Evolutionary conservation across 2,329 filamentous ascomycete genomes (phyloP).

Genomic region (Waltergamsia citrina): DNA sequence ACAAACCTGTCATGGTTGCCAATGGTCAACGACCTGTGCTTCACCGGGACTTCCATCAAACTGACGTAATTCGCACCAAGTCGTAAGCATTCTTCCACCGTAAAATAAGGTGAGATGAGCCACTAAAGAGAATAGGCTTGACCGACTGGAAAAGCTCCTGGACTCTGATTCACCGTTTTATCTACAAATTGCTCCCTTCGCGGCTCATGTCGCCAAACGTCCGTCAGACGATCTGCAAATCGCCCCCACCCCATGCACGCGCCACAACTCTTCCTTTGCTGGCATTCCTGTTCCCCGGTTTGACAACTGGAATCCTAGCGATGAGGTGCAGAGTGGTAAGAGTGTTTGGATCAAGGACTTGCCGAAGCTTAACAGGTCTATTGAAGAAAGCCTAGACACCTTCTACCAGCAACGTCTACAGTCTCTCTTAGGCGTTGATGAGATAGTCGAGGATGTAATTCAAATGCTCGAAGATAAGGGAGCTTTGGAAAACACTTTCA

Average conservation of each 20-base stretch:
- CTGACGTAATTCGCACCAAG: too few relatives aligned
- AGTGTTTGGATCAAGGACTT: not conserved
- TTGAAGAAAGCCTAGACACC: not conserved
- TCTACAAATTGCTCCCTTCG: not conserved
- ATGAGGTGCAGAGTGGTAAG: conserved; percentile 1
- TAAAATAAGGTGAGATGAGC: too few relatives aligned
- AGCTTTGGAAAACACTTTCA: conserved; percentile 14
- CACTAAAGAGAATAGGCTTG: too few relatives aligned
- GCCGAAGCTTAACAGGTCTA: not conserved
- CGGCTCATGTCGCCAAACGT: not conserved
- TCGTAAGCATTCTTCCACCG: too few relatives aligned
- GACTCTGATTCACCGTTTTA: conserved; percentile 1
- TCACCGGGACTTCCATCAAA: too few relatives aligned
- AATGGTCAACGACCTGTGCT: too few relatives aligned
- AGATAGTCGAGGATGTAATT: conserved; percentile 21
- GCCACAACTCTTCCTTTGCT: not conserved
- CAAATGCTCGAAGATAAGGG: conserved; percentile 14
- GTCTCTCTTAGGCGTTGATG: conserved; percentile 15
- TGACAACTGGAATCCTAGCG: not conserved
- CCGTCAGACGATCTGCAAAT: too few relatives aligned
- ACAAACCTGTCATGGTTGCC: conserved; percentile 7
- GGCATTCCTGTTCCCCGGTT: not conserved
- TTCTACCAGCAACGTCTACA: not conserved
- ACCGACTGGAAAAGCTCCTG: not conserved
- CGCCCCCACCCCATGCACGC: not conserved